A percentile compares a stretch with the other conserved stretches of the same genome.
Evolutionary conservation across 805 yeast species (phyloP).

Genomic region (Ascoidea rubescens): DNA sequence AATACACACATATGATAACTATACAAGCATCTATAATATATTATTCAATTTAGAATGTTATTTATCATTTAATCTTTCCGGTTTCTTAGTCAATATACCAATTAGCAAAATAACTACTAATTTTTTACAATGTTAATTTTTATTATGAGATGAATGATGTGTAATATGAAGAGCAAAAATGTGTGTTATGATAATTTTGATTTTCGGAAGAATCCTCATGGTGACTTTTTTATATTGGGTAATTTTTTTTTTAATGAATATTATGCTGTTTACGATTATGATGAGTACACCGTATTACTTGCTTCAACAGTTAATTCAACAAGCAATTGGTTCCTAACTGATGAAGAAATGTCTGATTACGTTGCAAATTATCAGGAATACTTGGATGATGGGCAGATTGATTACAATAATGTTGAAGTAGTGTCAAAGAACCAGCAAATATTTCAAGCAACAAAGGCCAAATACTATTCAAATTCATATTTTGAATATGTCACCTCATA

Average conservation of each 20-base stretch:
- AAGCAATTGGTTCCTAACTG: neutral
- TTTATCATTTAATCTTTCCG: neutral
- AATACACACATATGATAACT: neutral
- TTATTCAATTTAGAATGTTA: neutral
- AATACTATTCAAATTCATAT: neutral
- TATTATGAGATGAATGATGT: neutral
- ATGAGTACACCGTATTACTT: no score
- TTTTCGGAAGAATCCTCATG: neutral
- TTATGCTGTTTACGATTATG: neutral
- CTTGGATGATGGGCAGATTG: neutral
- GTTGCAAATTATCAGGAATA: neutral
- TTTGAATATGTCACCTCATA: neutral
- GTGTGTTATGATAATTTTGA: no score
- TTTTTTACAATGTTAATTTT: neutral
- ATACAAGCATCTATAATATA: neutral
- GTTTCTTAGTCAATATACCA: neutral
- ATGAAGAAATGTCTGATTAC: neutral
- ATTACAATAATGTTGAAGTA: no score
- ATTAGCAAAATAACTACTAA: no score
- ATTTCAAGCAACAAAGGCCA: neutral
- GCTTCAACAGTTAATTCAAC: neutral
- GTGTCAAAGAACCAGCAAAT: neutral
- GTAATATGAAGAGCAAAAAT: no score
- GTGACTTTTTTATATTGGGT: neutral
- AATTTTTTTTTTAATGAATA: no score